A percentile compares a stretch with the other conserved stretches of the same genome.
Evolutionary conservation across 2,329 filamentous ascomycete species (phyloP).

Genomic region (Exophiala lecanii-corni): DNA sequence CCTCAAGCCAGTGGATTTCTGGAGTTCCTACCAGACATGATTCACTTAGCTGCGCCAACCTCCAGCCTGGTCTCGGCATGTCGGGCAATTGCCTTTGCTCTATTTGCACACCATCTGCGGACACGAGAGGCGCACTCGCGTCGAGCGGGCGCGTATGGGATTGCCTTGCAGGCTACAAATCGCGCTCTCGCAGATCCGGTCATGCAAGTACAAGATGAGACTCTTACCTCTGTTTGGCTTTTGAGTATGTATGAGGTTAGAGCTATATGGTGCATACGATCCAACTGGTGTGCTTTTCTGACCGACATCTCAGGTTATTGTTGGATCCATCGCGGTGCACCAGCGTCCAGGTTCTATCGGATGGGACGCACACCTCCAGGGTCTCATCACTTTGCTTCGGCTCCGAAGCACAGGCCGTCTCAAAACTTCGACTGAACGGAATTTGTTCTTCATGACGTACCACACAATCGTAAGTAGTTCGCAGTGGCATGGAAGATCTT

Average conservation of each 20-base stretch:
- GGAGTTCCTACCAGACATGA: constrained; percentile 15
- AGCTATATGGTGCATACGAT: not conserved
- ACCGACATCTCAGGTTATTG: constrained; percentile 10
- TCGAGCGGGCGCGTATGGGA: constrained; percentile 14
- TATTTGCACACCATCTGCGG: constrained; percentile 8
- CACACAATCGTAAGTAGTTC: constrained; percentile 12
- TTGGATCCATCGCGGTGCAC: constrained; percentile 3
- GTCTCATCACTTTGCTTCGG: constrained; percentile 16
- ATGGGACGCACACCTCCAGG: constrained; percentile 19
- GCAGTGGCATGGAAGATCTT: no score
- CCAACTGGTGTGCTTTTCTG: no score
- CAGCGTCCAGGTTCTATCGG: constrained; percentile 4
- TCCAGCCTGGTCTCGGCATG: constrained; percentile 13
- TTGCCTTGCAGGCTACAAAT: constrained; percentile 18
- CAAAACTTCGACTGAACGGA: constrained; percentile 2
- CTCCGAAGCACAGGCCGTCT: constrained; percentile 14
- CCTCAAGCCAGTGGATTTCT: constrained; percentile 1
- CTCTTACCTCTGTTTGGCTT: constrained; percentile 18
- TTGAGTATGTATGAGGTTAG: constrained; percentile 23
- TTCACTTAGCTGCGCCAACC: not conserved
- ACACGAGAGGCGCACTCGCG: constrained; percentile 8
- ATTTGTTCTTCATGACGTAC: constrained; percentile 19
- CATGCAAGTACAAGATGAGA: constrained; percentile 13
- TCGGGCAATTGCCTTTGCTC: constrained; percentile 16
- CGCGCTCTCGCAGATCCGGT: constrained; percentile 11